These are phyloP conservation scores for Arctostaphylos glauca DNA, from an alignment of 148 eudicot species.

Conservation along the genomic window DNA sequence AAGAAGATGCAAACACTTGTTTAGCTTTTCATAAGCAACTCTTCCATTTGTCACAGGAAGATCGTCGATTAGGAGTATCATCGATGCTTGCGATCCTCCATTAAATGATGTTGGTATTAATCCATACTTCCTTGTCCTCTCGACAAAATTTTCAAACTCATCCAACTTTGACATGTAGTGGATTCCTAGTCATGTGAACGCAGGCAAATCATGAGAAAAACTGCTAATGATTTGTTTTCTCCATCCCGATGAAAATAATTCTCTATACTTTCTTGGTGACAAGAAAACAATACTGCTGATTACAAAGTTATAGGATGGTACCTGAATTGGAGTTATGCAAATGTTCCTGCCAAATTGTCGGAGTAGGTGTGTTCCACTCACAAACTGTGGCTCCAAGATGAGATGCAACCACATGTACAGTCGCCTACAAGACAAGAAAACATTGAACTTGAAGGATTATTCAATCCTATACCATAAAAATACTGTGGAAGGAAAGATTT, in stretches of 20 bases:
- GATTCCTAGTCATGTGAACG: constrained; percentile 36
- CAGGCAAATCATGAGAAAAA: constrained; percentile 2
- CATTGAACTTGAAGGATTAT: constrained; percentile 4
- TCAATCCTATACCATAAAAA: neutral
- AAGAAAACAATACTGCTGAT: neutral
- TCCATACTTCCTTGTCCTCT: constrained; percentile 79
- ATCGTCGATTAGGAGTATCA: constrained; percentile 81
- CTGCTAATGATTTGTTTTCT: neutral
- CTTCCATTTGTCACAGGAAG: constrained; percentile 82
- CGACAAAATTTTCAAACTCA: constrained; percentile 88
- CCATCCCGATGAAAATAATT: neutral
- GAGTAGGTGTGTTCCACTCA: constrained; percentile 97
- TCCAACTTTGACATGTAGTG: constrained; percentile 85
- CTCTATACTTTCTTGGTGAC: neutral
- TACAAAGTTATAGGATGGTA: constrained; percentile 21
- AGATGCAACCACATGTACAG: constrained; percentile 69
- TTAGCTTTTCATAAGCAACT: constrained; percentile 60
- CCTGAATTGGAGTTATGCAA: constrained; percentile 67
- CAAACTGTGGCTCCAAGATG: constrained; percentile 64
- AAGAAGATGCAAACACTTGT: constrained; percentile 67
- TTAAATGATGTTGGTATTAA: constrained; percentile 42
- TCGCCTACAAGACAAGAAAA: constrained; percentile 50
- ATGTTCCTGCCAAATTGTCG: constrained; percentile 95
- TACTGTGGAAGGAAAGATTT: neutral
- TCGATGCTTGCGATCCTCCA: constrained; percentile 33